Conservation (phyloP, 2,329 filamentous ascomycete genomes). For the Pseudogymnoascus sp. region DNA sequence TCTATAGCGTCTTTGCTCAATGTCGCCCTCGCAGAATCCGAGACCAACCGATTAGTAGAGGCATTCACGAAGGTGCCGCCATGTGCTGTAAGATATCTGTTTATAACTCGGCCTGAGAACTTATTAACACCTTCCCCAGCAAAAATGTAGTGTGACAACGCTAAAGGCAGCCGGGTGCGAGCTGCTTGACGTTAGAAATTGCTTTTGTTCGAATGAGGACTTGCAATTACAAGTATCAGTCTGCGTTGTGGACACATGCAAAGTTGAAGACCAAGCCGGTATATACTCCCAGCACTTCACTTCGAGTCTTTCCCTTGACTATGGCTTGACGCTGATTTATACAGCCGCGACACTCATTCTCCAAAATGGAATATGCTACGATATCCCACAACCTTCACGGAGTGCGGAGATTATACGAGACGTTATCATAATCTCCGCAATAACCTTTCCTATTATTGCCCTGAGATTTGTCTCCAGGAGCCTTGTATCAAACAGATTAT, state of each 20-base stretch:
- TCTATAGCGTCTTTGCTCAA: not conserved
- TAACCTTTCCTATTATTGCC: slow-evolving; percentile 18
- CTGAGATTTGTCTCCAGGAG: slow-evolving; percentile 19
- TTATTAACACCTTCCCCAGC: not conserved
- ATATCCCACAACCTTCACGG: slow-evolving; percentile 16
- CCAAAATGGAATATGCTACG: slow-evolving; percentile 18
- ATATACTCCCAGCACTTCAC: not conserved
- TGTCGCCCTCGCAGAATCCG: not conserved
- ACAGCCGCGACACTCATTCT: slow-evolving; percentile 10
- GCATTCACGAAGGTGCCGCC: slow-evolving; percentile 1
- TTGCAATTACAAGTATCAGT: slow-evolving; percentile 15
- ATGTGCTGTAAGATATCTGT: not conserved
- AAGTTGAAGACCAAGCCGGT: slow-evolving; percentile 19
- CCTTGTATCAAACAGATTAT: slow-evolving; percentile 17
- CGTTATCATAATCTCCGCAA: slow-evolving; percentile 15
- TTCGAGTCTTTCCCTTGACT: not conserved
- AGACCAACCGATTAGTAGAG: not conserved
- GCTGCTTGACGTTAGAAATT: slow-evolving; percentile 12
- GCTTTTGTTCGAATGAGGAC: slow-evolving; percentile 19
- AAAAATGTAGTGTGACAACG: not conserved
- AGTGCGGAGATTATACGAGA: slow-evolving; percentile 16
- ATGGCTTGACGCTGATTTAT: not conserved
- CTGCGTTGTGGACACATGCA: slow-evolving; percentile 17
- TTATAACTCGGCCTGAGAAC: not conserved
- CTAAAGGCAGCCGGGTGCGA: slow-evolving; percentile 3